phyloP scores from a whole-genome alignment of 805 yeast genomes.

The Helenozyma rhizophorensis region DNA sequence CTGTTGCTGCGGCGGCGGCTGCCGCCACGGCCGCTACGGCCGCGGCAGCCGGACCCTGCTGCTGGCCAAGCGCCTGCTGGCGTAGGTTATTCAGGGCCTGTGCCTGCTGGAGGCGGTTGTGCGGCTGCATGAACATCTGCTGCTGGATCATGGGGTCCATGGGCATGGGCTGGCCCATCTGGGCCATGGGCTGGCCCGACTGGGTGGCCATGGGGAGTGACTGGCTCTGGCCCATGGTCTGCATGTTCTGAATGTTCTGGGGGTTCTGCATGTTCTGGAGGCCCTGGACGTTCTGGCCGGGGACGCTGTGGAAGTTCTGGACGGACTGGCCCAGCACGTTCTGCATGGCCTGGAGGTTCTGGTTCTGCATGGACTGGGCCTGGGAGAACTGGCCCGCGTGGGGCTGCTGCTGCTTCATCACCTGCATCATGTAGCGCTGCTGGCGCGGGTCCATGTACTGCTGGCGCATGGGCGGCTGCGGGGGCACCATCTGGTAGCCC shows the following conservation, averaged over 20 bases:
- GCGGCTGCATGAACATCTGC: constrained; percentile 25
- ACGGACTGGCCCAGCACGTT: too few species aligned
- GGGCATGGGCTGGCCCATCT: too few species aligned
- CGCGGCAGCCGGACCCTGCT: constrained; percentile 9
- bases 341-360: too few species aligned
- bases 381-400: too few species aligned
- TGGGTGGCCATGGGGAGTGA: too few species aligned
- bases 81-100: constrained; percentile 48
- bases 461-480: constrained; percentile 8
- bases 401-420: constrained; percentile 25
- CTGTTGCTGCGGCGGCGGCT: constrained; percentile 6
- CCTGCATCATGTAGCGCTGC: constrained; percentile 21
- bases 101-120: constrained; percentile 39
- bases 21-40: constrained; percentile 7
- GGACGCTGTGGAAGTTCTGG: too few species aligned
- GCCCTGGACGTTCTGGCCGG: constrained; percentile 14
- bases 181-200: too few species aligned
- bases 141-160: constrained; percentile 21
- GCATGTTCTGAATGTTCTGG: constrained; percentile 4
- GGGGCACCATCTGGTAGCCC: constrained; percentile 1
- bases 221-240: constrained; percentile 8
- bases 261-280: constrained; percentile 2
- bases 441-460: constrained; percentile 16
- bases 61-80: constrained; percentile 35
- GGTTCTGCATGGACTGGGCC: too few species aligned